Conservation (phyloP, 2,329 filamentous ascomycete species). For the Exophiala aquamarina region DNA sequence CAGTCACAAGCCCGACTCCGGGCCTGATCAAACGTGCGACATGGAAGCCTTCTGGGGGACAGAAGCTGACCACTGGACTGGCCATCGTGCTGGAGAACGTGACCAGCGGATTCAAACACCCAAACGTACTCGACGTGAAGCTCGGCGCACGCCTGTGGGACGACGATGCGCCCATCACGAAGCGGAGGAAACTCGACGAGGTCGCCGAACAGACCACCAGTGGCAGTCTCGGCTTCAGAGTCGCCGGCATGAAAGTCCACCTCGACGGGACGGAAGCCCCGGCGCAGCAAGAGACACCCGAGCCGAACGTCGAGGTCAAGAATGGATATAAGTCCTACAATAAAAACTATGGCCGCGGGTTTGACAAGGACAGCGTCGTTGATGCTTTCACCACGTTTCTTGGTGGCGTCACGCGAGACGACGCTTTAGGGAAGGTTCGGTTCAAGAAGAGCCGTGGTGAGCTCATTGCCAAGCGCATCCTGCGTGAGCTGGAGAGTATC, state of each 20-base stretch:
- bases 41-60: constrained; percentile 54
- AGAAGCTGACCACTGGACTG: constrained; percentile 70
- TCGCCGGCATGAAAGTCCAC: constrained; percentile 66
- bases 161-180: constrained; percentile 59
- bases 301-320: constrained; percentile 34
- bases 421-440: constrained; percentile 9
- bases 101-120: constrained; percentile 73
- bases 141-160: constrained; percentile 85
- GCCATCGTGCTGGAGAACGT: constrained; percentile 86
- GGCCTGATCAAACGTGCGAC: constrained; percentile 18
- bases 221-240: constrained; percentile 58
- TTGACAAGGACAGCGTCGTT: constrained; percentile 54
- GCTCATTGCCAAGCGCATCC: constrained; percentile 42
- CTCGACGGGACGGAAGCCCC: constrained; percentile 53
- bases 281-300: constrained; percentile 37
- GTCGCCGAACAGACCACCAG: constrained; percentile 19
- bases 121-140: constrained; percentile 93
- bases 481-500: constrained; percentile 43
- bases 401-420: constrained; percentile 28
- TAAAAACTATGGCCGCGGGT: constrained; percentile 65
- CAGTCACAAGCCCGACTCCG: constrained; percentile 28
- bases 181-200: constrained; percentile 22
- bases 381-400: constrained; percentile 61
- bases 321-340: constrained; percentile 61
- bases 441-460: constrained; percentile 42